phyloP scores from a whole-genome alignment of 208 protist genomes.

The Crithidia sp. region DNA sequence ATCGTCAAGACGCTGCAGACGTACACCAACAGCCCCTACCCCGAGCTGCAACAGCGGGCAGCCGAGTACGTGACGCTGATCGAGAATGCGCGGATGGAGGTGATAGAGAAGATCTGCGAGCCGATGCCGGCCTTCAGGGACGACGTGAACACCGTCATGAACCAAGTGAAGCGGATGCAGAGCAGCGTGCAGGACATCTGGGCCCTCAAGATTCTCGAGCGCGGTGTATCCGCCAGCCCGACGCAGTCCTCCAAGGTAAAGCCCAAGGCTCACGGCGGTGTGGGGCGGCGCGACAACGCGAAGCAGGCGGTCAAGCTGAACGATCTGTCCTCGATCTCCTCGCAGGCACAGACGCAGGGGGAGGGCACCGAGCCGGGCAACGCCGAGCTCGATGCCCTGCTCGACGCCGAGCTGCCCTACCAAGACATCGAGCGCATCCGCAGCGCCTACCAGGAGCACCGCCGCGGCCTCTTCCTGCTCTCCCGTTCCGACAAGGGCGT shows the following conservation, averaged over 20 bases:
- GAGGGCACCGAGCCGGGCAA: slow-evolving; percentile 67
- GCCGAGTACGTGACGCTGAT: slow-evolving; percentile 94
- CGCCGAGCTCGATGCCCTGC: slow-evolving; percentile 65
- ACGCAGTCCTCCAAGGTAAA: slow-evolving; percentile 10
- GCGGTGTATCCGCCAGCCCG: slow-evolving; percentile 16
- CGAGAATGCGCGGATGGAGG: slow-evolving; percentile 53
- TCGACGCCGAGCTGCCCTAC: slow-evolving; percentile 70
- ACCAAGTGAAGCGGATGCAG: slow-evolving; percentile 34
- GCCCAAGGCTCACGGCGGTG: slow-evolving; percentile 5
- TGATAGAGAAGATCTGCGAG: slow-evolving; percentile 77
- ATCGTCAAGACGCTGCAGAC: slow-evolving; percentile 81
- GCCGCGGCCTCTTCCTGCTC: slow-evolving; percentile 40
- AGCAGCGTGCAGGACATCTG: slow-evolving; percentile 46
- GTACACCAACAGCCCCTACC: slow-evolving; percentile 82
- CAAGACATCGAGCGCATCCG: slow-evolving; percentile 42
- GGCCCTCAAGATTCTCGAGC: slow-evolving; percentile 42
- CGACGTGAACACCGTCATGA: slow-evolving; percentile 45
- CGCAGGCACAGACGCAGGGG: slow-evolving; percentile 95
- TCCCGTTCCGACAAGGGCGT: slow-evolving; percentile 31
- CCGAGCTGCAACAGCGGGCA: slow-evolving; percentile 98
- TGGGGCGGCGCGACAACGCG: slow-evolving; percentile 51
- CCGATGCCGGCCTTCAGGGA: slow-evolving; percentile 73
- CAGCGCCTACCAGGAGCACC: slow-evolving; percentile 36
- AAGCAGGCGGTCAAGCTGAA: slow-evolving; percentile 58
- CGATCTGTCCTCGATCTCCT: slow-evolving; percentile 96